Conservation (phyloP, 2,329 filamentous ascomycete species). For the Claviceps capensis region DNA sequence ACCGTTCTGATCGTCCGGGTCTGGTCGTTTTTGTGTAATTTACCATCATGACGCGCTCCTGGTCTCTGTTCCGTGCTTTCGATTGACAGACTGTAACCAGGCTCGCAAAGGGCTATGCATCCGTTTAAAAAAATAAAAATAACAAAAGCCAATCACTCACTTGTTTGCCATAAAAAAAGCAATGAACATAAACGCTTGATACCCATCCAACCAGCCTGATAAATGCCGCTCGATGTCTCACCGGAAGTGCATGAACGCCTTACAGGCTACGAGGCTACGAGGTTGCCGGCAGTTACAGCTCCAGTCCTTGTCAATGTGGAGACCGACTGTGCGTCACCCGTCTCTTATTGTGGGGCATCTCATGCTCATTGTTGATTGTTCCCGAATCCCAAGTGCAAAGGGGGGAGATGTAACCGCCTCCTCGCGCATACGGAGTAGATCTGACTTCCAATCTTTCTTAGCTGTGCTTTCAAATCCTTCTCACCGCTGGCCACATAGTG, state of each 20-base stretch:
- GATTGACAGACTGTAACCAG: neutral
- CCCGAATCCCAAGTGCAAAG: neutral
- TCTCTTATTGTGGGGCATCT: neutral
- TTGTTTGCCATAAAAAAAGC: neutral
- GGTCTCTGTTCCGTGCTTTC: neutral
- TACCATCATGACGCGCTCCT: neutral
- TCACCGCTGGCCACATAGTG: neutral
- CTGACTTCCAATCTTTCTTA: neutral
- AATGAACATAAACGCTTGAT: neutral
- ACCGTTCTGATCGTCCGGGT: neutral
- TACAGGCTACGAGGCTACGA: no score
- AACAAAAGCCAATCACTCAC: slow-evolving; percentile 1
- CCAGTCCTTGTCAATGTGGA: neutral
- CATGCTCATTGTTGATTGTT: neutral
- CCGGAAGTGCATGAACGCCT: neutral
- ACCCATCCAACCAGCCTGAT: neutral
- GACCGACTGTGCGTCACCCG: neutral
- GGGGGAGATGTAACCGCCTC: neutral
- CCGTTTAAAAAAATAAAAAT: neutral
- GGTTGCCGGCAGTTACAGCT: no score
- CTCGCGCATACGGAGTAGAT: neutral
- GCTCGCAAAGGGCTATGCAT: neutral
- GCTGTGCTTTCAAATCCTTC: neutral
- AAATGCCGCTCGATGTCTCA: neutral
- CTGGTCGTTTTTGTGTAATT: neutral